Conservation (phyloP, 441 rosid genomes). For the Geranium incanum region DNA sequence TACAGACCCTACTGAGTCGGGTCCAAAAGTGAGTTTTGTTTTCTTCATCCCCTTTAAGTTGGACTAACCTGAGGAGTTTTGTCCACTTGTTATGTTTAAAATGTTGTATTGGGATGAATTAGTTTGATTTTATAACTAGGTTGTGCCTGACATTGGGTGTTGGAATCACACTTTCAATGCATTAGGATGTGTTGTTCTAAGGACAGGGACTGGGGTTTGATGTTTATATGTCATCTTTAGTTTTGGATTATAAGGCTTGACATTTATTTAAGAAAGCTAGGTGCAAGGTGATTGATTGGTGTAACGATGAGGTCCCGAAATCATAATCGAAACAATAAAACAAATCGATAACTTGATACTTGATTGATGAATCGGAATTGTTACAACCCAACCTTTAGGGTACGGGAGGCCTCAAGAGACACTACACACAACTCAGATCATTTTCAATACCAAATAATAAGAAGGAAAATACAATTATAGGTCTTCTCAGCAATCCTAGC, state of each 20-base stretch:
- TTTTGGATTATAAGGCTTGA: background rate
- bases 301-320: too few species aligned
- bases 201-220: background rate
- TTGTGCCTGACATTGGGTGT: background rate
- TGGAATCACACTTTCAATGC: background rate
- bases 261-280: too few species aligned
- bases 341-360: too few species aligned
- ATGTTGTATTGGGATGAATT: background rate
- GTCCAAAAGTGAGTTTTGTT: constrained; percentile 52
- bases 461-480: too few species aligned
- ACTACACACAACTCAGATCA: too few species aligned
- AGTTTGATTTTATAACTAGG: background rate
- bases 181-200: background rate
- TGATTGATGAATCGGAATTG: too few species aligned
- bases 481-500: too few species aligned
- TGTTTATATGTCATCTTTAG: background rate
- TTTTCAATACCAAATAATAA: too few species aligned
- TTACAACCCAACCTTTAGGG: too few species aligned
- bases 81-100: background rate
- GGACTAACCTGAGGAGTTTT: background rate
- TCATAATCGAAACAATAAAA: too few species aligned
- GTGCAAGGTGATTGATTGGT: too few species aligned
- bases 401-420: too few species aligned
- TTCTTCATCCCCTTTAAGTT: background rate
- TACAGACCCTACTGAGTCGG: constrained; percentile 66